Base-by-base conservation (phyloP, 225 moss, liverwort and hornwort genomes). In the Polytrichum formosum region DNA sequence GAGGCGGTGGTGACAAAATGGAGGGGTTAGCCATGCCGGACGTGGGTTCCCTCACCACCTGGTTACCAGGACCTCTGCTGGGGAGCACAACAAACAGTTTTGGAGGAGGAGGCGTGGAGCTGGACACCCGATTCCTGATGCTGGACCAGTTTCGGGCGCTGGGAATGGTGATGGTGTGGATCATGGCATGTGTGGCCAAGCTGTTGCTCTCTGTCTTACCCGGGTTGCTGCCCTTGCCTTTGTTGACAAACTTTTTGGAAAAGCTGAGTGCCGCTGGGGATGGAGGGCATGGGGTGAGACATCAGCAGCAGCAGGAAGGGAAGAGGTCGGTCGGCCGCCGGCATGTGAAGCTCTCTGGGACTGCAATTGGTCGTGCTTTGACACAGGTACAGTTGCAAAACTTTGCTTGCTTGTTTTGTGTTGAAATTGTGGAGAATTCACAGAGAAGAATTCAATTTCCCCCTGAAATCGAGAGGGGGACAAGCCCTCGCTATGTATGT, bases 341-440 rank as follows among this genome's bases (percentile, higher is more conserved):
- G 67, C 60, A 21, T 18, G 68, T 54, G 29, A 60, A 56, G 28
- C 72, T 64, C 46, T 72, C 75, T 28, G 81, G 71, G 20, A 86
- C 74, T 60, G 75, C 90, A 9, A 79, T 90, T 28, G 90, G 88
- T 0, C 81, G 91, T 30, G 86, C 94, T 4, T 83, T 97, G 35
- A 71, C 80, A 1, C 92, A 94, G 81, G 85, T 93, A 18, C 13
- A 13, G 46, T 46, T 46, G 46, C 46, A 4, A 13, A 13, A 13
- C 13, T 46, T 46, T 46, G 46, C 46, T 46, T 46, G 46, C 16
- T 13, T 46, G 37, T 10, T 13, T 26, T 46, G 46, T 9, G 26
- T 21, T 26, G 26, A 26, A 61, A 21, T 21, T 61, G 61, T 61
- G 26, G 61, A 61, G 61, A 61, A 26, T 46, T 46, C 16, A 16